Evolutionary conservation across 73 alveolate species (phyloP).

Genomic region (Blepharisma japonicum): DNA sequence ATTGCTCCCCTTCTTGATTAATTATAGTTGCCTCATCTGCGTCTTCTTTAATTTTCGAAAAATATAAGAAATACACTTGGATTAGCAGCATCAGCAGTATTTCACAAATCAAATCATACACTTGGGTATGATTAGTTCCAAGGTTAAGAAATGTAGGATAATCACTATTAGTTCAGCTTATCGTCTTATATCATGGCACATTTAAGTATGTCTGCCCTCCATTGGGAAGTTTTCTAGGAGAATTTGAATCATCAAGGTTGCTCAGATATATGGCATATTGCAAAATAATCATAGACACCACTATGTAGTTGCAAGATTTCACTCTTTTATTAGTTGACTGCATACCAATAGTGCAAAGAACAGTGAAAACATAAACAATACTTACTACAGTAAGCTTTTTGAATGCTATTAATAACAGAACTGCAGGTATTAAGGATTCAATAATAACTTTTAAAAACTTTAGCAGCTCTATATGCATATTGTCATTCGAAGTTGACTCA

Average conservation of each 20-base stretch:
- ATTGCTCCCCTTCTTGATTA: no score
- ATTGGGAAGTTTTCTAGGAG: slow-evolving; percentile 9
- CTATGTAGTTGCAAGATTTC: background rate
- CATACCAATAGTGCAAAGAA: background rate
- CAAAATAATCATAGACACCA: background rate
- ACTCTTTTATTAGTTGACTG: background rate
- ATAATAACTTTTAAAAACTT: background rate
- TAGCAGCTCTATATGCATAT: background rate
- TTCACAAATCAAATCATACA: background rate
- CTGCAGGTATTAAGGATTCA: background rate
- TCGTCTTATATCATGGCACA: slow-evolving; percentile 14
- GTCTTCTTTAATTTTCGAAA: no score
- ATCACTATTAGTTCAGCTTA: background rate
- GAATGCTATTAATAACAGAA: slow-evolving; percentile 4
- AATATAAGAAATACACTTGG: no score
- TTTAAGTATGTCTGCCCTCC: background rate
- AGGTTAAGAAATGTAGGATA: slow-evolving; percentile 9
- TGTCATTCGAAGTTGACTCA: background rate
- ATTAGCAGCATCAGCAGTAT: background rate
- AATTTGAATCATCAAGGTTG: background rate
- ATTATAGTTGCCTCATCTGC: no score
- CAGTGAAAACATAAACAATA: slow-evolving; percentile 1
- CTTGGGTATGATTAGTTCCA: slow-evolving; percentile 3
- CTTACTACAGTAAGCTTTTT: slow-evolving; percentile 5
- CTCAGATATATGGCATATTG: background rate